Percentiles rank a stretch among this genome's conserved stretches.
Evolutionary conservation across 345 rosid genomes (phyloP).

Genomic region (Euphorbia peplus): DNA sequence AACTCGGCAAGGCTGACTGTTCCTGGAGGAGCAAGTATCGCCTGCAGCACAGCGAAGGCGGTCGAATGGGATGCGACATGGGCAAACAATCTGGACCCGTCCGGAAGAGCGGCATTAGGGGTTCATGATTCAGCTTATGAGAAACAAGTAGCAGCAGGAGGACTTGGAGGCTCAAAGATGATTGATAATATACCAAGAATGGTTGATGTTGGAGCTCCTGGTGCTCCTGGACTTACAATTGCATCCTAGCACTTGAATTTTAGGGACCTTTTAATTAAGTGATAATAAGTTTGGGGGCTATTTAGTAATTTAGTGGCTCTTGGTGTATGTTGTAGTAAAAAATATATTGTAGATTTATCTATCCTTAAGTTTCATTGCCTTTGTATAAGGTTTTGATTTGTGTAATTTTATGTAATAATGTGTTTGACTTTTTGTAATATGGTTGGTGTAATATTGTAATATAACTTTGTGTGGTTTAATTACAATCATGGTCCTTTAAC

Average conservation of each 20-base stretch:
- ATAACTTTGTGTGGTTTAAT: too few species aligned
- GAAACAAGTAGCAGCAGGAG: conserved; percentile 19
- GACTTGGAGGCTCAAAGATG: conserved; percentile 35
- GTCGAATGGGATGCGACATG: conserved; percentile 84
- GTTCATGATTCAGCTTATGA: conserved; percentile 80
- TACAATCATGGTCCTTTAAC: too few species aligned
- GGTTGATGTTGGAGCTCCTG: conserved; percentile 31
- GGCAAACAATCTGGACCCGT: conserved; percentile 91
- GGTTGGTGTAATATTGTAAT: too few species aligned
- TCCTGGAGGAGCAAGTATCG: conserved; percentile 86
- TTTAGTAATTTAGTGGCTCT: neutral
- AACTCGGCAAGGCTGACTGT: conserved; percentile 81
- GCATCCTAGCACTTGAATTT: conserved; percentile 30
- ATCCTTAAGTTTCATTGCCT: too few species aligned
- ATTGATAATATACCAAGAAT: conserved; percentile 40
- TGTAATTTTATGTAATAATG: too few species aligned
- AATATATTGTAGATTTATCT: too few species aligned
- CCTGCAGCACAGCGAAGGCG: conserved; percentile 90
- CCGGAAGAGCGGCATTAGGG: conserved; percentile 88
- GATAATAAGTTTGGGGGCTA: neutral
- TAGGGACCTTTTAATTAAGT: neutral
- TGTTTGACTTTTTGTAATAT: too few species aligned
- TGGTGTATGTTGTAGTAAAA: neutral
- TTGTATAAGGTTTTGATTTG: too few species aligned
- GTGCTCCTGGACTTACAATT: conserved; percentile 45